phyloP scores from a whole-genome alignment of 108 stramenopile species.

The Schizochytrium sp. region DNA sequence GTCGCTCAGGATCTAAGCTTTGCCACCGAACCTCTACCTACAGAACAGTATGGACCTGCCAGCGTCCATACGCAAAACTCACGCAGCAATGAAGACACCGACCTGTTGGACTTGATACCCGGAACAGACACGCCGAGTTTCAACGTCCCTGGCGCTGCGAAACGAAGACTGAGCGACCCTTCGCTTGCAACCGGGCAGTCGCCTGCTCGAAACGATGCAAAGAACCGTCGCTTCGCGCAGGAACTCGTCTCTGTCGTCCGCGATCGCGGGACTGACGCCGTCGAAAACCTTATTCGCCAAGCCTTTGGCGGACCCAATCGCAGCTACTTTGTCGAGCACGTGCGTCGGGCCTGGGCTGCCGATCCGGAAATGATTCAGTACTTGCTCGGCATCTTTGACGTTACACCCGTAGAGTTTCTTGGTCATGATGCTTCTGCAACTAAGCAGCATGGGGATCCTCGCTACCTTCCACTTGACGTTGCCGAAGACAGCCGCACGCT shows the following conservation, averaged over 20 bases:
- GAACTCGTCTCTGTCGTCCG: neutral
- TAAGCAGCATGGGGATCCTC: neutral
- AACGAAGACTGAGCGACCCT: neutral
- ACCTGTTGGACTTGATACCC: too few relatives aligned
- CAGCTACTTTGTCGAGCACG: neutral
- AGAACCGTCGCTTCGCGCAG: neutral
- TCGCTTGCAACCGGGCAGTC: neutral
- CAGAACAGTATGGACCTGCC: too few relatives aligned
- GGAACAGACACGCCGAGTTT: too few relatives aligned
- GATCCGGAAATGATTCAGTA: neutral
- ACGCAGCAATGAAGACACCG: too few relatives aligned
- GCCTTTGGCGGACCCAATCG: neutral
- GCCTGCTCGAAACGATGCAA: neutral
- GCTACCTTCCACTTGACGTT: neutral
- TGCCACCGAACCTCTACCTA: too few relatives aligned
- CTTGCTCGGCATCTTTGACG: neutral
- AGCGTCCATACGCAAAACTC: too few relatives aligned
- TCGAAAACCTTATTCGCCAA: neutral
- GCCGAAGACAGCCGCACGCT: neutral
- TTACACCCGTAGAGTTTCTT: neutral
- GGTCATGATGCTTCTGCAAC: neutral
- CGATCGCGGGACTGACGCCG: neutral
- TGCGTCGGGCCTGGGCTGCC: neutral
- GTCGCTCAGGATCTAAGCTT: too few relatives aligned
- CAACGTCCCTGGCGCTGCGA: too few relatives aligned